Percentiles rank a stretch among this genome's conserved stretches.
Evolutionary conservation across 805 yeast species (phyloP).

Genomic region (Nakazawaea wyomingensis): DNA sequence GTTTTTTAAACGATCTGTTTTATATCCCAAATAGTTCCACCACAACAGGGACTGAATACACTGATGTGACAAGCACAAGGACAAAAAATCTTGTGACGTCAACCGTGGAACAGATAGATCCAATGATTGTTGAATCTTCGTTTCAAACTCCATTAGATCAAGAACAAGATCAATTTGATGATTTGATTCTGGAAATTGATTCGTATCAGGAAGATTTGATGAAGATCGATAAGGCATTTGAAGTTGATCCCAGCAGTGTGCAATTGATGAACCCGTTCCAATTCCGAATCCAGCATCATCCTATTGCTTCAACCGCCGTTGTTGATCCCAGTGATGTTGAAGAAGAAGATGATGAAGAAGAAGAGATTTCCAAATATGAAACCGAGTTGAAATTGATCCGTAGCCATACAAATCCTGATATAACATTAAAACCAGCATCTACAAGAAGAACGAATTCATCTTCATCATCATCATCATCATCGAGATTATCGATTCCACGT

Average conservation of each 20-base stretch:
- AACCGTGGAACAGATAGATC: too few species aligned
- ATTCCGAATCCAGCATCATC: background rate
- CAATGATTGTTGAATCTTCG: too few species aligned
- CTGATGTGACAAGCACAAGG: too few species aligned
- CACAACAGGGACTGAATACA: too few species aligned
- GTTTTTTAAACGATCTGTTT: background rate
- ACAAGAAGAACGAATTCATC: conserved; percentile 13
- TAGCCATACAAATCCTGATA: too few species aligned
- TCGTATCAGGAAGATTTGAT: conserved; percentile 10
- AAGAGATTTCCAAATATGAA: too few species aligned
- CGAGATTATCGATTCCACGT: conserved; percentile 24
- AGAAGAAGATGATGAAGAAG: conserved; percentile 6
- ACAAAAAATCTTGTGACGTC: too few species aligned
- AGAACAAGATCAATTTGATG: background rate
- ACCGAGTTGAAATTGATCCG: too few species aligned
- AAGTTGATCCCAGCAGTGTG: background rate
- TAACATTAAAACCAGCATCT: too few species aligned
- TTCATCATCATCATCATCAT: conserved; percentile 14
- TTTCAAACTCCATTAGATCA: too few species aligned
- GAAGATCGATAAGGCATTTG: conserved; percentile 8
- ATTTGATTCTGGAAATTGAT: conserved; percentile 7
- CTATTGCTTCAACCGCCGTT: background rate
- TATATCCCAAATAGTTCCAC: too few species aligned
- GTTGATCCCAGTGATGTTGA: background rate
- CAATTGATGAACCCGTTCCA: background rate